Percentiles rank a stretch among this genome's conserved stretches.
phyloP scores from a whole-genome alignment of 345 rosid species.

The Rubroshorea leprosula region DNA sequence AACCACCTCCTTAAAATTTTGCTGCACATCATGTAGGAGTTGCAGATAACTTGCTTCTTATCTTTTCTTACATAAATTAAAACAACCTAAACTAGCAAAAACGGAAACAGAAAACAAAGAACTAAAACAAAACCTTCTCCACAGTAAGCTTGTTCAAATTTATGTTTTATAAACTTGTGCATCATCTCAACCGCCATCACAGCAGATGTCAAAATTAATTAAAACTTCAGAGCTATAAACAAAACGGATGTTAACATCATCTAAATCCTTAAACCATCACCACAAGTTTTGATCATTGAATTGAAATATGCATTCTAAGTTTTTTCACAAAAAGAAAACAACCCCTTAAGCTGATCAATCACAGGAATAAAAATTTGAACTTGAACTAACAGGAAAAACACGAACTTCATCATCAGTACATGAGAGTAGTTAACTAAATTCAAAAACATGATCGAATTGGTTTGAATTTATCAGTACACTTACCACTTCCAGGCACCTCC shows the following conservation, averaged over 20 bases:
- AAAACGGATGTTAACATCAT: neutral
- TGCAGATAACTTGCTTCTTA: no score
- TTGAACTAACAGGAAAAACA: neutral
- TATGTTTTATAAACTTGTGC: neutral
- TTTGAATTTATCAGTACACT: slow-evolving; percentile 18
- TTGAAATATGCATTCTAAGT: neutral
- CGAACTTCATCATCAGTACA: neutral
- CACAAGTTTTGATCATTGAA: neutral
- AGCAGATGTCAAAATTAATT: neutral
- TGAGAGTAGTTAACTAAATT: neutral
- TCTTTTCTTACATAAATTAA: no score
- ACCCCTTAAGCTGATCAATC: neutral
- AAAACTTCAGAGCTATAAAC: neutral
- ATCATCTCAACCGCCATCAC: neutral
- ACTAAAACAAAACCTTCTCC: no score
- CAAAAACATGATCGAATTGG: neutral
- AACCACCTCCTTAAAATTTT: neutral
- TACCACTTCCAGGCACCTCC: slow-evolving; percentile 85
- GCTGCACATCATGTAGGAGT: no score
- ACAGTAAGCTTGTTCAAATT: neutral
- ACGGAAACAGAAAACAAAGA: no score
- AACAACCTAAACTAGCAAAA: no score
- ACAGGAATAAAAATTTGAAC: neutral
- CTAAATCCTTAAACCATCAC: neutral
- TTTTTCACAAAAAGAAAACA: neutral